Base-by-base conservation (phyloP, 2,329 filamentous ascomycete genomes). In the Verruconis gallopava region DNA sequence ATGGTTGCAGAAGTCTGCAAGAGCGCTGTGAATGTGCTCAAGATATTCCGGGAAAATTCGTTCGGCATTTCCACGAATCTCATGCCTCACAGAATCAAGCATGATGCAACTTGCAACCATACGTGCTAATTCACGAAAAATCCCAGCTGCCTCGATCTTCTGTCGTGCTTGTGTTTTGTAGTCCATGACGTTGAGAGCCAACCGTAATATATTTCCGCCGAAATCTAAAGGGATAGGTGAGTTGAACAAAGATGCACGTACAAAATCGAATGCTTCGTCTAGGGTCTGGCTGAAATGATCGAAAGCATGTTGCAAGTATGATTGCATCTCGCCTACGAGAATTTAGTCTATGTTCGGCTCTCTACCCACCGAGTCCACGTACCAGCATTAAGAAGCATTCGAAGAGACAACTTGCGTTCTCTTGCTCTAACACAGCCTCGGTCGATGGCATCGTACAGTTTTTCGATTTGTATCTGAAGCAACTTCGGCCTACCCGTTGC, bases 71-170 rank as follows among this genome's bases (percentile, higher is more conserved):
- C 51, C 57, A 50, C 45, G 51, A 20, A 48, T 55, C 20, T 49
- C 53, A 40, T 62, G 58, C 35, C 64, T 55, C 6, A 56, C 60
- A 45, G 57, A 63, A 38, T 71, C 67, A 1, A 72, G 53, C 51
- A 71, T 57, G 12, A 73, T 65, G 45, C 69, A 70, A 1, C 67
- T 71, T 5, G 68, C 66, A 14, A 72, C 59, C 62, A 72, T 62
- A 5, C 56, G 59, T 33, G 64, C 65, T 12, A 72, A 49, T 30
- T 64, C 55, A 28, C 60, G 50, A 45, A 71, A 70, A 18, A 71
- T 58, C 4, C 37, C 45, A 13, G 42, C 21, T n/a, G 47, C 56
- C 5, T 21, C 40, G 20, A 13, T n/a, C 21, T 38, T 51, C 43
- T 15, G 28, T 9, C 40, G 20, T 34, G 38, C 15, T 19, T 53